Evolutionary conservation across 1,284 basidiomycete genomes (phyloP).

Genomic region (Fomitiporia mediterranea): DNA sequence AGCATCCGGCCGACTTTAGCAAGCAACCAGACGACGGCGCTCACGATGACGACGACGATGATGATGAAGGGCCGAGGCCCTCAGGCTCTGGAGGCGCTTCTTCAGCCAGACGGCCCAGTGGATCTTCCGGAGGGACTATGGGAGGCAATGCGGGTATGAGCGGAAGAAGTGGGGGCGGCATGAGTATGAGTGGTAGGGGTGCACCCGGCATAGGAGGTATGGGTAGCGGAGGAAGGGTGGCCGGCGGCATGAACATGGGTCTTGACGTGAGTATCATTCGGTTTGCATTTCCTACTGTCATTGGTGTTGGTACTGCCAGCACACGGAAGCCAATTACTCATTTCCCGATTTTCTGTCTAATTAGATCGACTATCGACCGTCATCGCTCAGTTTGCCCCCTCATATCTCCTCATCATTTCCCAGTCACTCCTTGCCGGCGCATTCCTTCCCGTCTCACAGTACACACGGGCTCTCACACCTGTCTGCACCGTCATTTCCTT

Average conservation of each 20-base stretch:
- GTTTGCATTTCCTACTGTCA: background rate
- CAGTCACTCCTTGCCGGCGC: background rate
- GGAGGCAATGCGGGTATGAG: slow-evolving; percentile 2
- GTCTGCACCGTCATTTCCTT: background rate
- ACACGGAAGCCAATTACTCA: background rate
- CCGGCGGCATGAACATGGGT: slow-evolving; percentile 1
- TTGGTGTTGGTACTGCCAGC: background rate
- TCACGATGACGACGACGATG: slow-evolving; percentile 26
- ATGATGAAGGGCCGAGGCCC: slow-evolving; percentile 19
- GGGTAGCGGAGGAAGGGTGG: background rate
- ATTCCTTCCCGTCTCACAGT: background rate
- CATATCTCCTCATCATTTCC: background rate
- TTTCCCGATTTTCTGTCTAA: background rate
- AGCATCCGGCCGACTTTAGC: slow-evolving; percentile 19
- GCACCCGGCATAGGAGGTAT: background rate
- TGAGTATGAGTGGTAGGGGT: background rate
- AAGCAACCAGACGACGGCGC: slow-evolving; percentile 19
- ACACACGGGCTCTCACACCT: slow-evolving; percentile 2
- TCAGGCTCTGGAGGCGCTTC: slow-evolving; percentile 3
- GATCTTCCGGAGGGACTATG: background rate
- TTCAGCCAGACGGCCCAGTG: background rate
- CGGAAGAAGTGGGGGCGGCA: background rate
- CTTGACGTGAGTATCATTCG: slow-evolving; percentile 8
- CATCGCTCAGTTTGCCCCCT: background rate
- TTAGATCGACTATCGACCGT: slow-evolving; percentile 5